A percentile compares a stretch with the other conserved stretches of the same genome.
Evolutionary conservation across 2,329 filamentous ascomycete species (phyloP).

Genomic region (Tolypocladium album): DNA sequence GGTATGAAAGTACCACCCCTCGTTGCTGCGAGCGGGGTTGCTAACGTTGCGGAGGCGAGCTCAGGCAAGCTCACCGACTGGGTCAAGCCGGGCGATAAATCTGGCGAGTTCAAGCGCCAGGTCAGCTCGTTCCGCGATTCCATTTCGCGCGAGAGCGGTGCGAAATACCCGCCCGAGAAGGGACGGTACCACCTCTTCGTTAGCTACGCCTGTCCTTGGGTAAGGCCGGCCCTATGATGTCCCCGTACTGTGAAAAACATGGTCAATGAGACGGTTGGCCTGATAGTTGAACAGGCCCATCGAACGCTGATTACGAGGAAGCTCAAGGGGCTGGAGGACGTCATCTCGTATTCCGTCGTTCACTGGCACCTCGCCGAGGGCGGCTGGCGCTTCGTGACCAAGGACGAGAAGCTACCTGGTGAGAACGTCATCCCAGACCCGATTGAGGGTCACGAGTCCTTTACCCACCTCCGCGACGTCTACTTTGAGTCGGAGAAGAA

Average conservation of each 20-base stretch:
- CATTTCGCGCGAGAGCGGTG: constrained; percentile 61
- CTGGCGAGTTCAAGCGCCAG: constrained; percentile 89
- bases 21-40: background rate
- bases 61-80: constrained; percentile 55
- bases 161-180: constrained; percentile 75
- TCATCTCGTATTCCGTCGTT: constrained; percentile 70
- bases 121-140: constrained; percentile 71
- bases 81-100: constrained; percentile 66
- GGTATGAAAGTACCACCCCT: background rate
- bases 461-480: constrained; percentile 61
- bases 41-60: constrained; percentile 1
- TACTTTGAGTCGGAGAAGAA: constrained; percentile 67
- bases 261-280: background rate
- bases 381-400: constrained; percentile 73
- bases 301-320: constrained; percentile 78
- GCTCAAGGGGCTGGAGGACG: constrained; percentile 83
- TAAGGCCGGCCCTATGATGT: constrained; percentile 13
- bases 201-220: constrained; percentile 90
- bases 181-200: constrained; percentile 91
- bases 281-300: constrained; percentile 44
- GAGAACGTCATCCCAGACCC: constrained; percentile 58
- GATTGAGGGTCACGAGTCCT: constrained; percentile 57
- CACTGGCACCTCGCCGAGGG: constrained; percentile 75
- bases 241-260: background rate
- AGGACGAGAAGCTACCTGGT: constrained; percentile 45